These are phyloP conservation scores for Grammothele lineata DNA, from an alignment of 768 basidiomycete genomes.

Conservation along the genomic window DNA sequence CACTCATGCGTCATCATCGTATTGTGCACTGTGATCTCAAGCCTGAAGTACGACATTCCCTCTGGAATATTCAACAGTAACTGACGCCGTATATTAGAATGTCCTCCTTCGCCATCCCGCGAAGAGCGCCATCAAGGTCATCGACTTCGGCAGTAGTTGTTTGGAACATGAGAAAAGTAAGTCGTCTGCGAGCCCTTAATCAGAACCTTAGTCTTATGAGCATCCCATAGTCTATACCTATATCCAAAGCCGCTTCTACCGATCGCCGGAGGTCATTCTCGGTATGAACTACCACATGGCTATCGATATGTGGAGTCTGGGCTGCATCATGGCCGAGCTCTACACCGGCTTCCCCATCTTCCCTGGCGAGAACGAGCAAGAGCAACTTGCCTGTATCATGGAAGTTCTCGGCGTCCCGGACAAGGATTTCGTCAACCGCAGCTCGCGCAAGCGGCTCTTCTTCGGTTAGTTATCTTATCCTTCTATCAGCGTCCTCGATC, in stretches of 20 bases:
- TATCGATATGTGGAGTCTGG: constrained; percentile 99
- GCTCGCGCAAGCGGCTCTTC: constrained; percentile 90
- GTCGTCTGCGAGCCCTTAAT: constrained; percentile 23
- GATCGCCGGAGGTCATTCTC: constrained; percentile 98
- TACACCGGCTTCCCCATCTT: constrained; percentile 98
- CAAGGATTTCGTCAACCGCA: constrained; percentile 90
- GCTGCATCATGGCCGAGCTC: constrained; percentile 95
- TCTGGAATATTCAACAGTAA: constrained; percentile 5
- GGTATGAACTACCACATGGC: constrained; percentile 99
- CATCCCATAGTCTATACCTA: constrained; percentile 85
- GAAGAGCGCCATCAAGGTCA: constrained; percentile 96
- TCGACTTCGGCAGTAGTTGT: constrained; percentile 98
- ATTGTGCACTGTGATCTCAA: constrained; percentile 99
- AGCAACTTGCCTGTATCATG: constrained; percentile 98
- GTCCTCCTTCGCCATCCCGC: constrained; percentile 91
- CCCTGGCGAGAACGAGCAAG: constrained; percentile 98
- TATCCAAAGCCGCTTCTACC: constrained; percentile 99
- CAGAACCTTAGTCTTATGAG: neutral
- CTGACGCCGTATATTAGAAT: constrained; percentile 51
- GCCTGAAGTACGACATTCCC: constrained; percentile 69
- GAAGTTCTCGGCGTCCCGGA: constrained; percentile 96
- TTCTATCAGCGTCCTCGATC: neutral
- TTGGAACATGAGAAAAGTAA: constrained; percentile 97
- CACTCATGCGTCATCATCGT: constrained; percentile 92
- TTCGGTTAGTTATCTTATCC: constrained; percentile 61